Percentiles rank a stretch among this genome's conserved stretches.
These are phyloP conservation scores for Trypanosoma conorhini DNA, from an alignment of 208 protist genomes.

Conservation along the genomic window DNA sequence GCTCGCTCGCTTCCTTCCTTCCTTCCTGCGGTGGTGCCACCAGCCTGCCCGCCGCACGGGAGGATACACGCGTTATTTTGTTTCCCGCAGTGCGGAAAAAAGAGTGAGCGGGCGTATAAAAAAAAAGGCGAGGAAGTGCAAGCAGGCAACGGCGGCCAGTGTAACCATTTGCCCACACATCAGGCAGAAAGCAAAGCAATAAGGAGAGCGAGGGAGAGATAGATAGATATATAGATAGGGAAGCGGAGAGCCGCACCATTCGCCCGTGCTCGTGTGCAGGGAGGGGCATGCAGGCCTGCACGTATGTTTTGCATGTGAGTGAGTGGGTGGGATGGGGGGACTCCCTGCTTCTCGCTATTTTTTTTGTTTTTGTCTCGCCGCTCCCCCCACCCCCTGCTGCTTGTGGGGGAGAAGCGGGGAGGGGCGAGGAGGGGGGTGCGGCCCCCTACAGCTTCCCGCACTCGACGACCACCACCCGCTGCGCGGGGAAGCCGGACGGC, in stretches of 20 bases:
- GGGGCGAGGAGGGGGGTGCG: too few species aligned
- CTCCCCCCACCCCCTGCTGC: neutral
- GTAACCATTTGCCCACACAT: too few species aligned
- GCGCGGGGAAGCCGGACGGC: conserved; percentile 41
- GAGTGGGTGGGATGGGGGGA: neutral
- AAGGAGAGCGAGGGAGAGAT: neutral
- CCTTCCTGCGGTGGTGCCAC: neutral
- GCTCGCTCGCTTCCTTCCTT: neutral
- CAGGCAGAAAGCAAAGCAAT: neutral
- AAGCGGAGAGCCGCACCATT: neutral
- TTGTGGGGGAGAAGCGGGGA: too few species aligned
- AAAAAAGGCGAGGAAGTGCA: conserved; percentile 5
- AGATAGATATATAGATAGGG: neutral
- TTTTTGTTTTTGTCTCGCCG: neutral
- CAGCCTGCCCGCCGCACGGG: neutral
- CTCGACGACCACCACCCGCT: conserved; percentile 57
- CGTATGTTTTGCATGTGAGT: neutral
- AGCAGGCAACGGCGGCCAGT: neutral
- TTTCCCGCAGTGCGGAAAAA: conserved; percentile 17
- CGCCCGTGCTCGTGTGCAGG: neutral
- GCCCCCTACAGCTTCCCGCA: conserved; percentile 45
- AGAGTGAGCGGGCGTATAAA: conserved; percentile 10
- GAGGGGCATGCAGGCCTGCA: neutral
- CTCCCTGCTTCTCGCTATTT: neutral
- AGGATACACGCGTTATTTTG: neutral